phyloP scores from a whole-genome alignment of 164 flowering plant species.

The Paratinospora sagittata region DNA sequence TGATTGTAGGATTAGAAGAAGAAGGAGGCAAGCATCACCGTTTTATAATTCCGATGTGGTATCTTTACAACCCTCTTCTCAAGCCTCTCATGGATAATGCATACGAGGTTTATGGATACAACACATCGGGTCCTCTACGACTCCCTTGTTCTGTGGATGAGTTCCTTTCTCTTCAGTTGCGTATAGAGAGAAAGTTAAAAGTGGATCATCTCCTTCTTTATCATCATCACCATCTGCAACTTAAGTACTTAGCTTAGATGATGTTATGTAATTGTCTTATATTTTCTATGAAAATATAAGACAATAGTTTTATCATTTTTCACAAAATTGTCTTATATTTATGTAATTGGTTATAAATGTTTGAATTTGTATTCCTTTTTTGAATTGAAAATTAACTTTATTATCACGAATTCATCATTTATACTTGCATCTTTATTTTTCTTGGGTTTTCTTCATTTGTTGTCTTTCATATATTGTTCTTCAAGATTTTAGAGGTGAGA shows the following conservation, averaged over 20 bases:
- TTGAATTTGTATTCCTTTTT: too few species aligned
- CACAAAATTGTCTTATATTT: too few species aligned
- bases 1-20: constrained; percentile 34
- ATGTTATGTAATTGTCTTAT: neutral
- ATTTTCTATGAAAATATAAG: neutral
- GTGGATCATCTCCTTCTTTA: neutral
- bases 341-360: too few species aligned
- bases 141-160: constrained; percentile 59
- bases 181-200: constrained; percentile 38
- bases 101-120: constrained; percentile 49
- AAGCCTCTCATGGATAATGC: constrained; percentile 43
- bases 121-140: constrained; percentile 36
- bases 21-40: constrained; percentile 33
- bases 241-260: neutral
- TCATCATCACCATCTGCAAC: neutral
- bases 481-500: too few species aligned
- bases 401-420: too few species aligned
- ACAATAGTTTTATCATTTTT: too few species aligned
- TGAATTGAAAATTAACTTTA: too few species aligned
- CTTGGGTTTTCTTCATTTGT: too few species aligned
- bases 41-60: constrained; percentile 51
- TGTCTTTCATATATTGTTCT: too few species aligned
- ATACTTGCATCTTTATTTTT: too few species aligned
- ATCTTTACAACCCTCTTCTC: constrained; percentile 47
- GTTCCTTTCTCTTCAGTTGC: constrained; percentile 45